A percentile compares a stretch with the other conserved stretches of the same genome.
phyloP scores from a whole-genome alignment of 495 filamentous ascomycete species.

The Penicillium macrosclerotiorum region DNA sequence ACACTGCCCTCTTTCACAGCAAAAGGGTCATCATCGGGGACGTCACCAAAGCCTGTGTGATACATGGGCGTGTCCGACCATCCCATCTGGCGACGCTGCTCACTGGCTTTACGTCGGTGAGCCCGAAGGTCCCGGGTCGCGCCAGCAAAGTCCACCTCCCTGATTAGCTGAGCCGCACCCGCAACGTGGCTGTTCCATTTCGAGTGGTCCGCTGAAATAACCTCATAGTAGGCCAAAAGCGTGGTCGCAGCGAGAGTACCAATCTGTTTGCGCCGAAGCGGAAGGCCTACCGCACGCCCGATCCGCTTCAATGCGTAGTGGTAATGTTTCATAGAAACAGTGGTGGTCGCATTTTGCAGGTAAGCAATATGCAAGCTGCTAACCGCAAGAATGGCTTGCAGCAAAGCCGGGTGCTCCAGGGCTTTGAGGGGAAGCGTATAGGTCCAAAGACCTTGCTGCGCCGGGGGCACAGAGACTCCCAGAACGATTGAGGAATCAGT shows the following conservation, averaged over 20 bases:
- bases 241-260: slow-evolving; percentile 85
- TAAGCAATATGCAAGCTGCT: slow-evolving; percentile 87
- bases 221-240: slow-evolving; percentile 90
- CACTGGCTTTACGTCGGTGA: slow-evolving; percentile 32
- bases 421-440: slow-evolving; percentile 84
- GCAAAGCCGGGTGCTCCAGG: slow-evolving; percentile 75
- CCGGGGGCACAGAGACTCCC: slow-evolving; percentile 59
- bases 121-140: slow-evolving; percentile 70
- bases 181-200: slow-evolving; percentile 94
- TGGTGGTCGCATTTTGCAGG: slow-evolving; percentile 65
- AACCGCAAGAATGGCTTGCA: slow-evolving; percentile 89
- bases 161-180: slow-evolving; percentile 77
- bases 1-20: slow-evolving; percentile 41
- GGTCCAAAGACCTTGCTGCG: slow-evolving; percentile 80
- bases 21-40: slow-evolving; percentile 41
- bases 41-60: slow-evolving; percentile 15
- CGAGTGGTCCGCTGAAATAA: slow-evolving; percentile 88
- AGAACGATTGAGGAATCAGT: slow-evolving; percentile 74
- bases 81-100: slow-evolving; percentile 21
- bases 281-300: slow-evolving; percentile 68
- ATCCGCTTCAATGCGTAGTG: slow-evolving; percentile 79
- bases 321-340: slow-evolving; percentile 88
- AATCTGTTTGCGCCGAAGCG: slow-evolving; percentile 67
- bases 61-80: slow-evolving; percentile 16
- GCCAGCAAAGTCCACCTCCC: slow-evolving; percentile 73